These are phyloP conservation scores for Apophysomyces sp. DNA, from an alignment of 371 early-diverging fungal genomes.

Conservation along the genomic window DNA sequence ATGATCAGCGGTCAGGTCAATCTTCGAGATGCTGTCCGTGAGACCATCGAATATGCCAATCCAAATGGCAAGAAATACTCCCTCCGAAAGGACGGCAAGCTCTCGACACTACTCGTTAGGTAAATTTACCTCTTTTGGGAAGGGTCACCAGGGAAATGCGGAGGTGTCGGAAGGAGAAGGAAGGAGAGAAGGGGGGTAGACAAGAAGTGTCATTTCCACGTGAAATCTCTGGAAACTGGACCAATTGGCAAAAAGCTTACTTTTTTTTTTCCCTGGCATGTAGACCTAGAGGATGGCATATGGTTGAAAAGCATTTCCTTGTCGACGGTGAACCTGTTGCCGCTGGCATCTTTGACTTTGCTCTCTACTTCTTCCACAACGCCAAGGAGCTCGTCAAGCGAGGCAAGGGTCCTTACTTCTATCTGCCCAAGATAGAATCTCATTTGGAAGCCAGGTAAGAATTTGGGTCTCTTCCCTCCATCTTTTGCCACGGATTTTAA, in stretches of 20 bases:
- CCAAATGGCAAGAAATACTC: conserved; percentile 91
- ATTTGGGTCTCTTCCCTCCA: too few relatives aligned
- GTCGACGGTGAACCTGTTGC: conserved; percentile 89
- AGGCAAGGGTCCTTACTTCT: conserved; percentile 95
- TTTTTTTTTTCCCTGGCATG: neutral
- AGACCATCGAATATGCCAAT: conserved; percentile 78
- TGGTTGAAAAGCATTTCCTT: conserved; percentile 91
- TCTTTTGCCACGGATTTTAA: neutral
- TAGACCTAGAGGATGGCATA: conserved; percentile 96
- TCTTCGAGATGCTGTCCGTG: conserved; percentile 85
- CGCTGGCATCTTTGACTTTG: conserved; percentile 96
- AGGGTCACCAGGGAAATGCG: neutral
- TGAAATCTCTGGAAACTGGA: neutral
- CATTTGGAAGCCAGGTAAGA: conserved; percentile 87
- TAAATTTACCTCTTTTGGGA: conserved; percentile 22
- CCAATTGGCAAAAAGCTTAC: neutral
- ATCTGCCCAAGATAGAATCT: conserved; percentile 96
- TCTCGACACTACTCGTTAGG: conserved; percentile 87
- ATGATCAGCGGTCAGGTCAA: conserved; percentile 86
- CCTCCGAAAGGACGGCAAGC: conserved; percentile 79
- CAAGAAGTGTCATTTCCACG: conserved; percentile 2
- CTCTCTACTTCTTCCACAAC: conserved; percentile 95
- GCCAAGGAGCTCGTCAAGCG: conserved; percentile 75
- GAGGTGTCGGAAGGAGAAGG: neutral
- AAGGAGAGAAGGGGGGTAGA: neutral